A percentile compares a stretch with the other conserved stretches of the same genome.
Conservation (phyloP, 371 early-diverging fungal species). For the Circinella umbellata region DNA sequence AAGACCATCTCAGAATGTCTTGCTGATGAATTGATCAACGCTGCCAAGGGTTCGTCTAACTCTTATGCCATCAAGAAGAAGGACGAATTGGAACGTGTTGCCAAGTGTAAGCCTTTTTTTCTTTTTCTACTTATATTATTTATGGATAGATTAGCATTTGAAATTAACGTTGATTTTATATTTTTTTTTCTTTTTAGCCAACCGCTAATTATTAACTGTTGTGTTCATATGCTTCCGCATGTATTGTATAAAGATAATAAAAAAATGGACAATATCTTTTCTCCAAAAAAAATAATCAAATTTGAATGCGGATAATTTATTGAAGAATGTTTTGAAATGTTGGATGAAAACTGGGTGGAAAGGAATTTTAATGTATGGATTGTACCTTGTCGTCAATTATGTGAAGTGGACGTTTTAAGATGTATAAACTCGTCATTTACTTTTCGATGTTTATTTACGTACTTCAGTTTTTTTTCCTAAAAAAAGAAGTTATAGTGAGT, state of each 20-base stretch:
- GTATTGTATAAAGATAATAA: slow-evolving; percentile 6
- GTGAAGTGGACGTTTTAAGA: no score
- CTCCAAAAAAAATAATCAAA: neutral
- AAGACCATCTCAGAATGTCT: slow-evolving; percentile 99
- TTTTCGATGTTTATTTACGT: no score
- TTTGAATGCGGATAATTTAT: neutral
- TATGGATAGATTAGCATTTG: no score
- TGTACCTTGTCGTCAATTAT: no score
- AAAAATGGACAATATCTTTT: neutral
- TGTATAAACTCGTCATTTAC: no score
- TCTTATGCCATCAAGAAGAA: slow-evolving; percentile 99
- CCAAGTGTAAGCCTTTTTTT: slow-evolving; percentile 49
- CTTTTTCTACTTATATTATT: neutral
- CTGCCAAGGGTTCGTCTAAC: slow-evolving; percentile 98
- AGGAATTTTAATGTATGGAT: no score
- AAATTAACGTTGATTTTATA: neutral
- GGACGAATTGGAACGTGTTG: slow-evolving; percentile 96
- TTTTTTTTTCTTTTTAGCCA: slow-evolving; percentile 9
- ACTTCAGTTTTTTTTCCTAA: no score
- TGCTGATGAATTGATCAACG: slow-evolving; percentile 99
- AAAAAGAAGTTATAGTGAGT: no score
- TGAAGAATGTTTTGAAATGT: neutral
- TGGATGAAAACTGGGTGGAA: no score
- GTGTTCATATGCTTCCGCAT: neutral
- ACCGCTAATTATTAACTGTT: slow-evolving; percentile 13